Evolutionary conservation across 495 filamentous ascomycete species (phyloP), one percentile per base, ranked within the genome.

Genomic region (Neurospora terricola): DNA sequence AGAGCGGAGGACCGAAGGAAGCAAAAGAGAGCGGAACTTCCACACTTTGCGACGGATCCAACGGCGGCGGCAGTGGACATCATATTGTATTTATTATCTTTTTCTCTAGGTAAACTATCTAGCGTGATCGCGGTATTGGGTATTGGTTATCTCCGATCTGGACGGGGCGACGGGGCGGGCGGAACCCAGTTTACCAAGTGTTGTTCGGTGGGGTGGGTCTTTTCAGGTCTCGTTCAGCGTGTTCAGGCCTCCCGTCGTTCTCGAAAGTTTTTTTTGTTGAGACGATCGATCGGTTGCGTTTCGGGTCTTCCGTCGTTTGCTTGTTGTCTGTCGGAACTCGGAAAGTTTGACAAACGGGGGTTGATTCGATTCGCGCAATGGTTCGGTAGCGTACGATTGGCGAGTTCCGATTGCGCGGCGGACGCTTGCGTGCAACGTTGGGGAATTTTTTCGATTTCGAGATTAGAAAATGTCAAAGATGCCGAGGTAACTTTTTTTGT

Each of bases 11-110:
- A 79, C 72, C 84, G 80, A 23, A 79, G 59, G 62, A 81, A 72
- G 74, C 83, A 86, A 73, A 84, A 74, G 71, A 83, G 73, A 3
- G 80, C 81, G 42, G 42, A 45, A 75, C 77, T 83, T 39, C 76
- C 75, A 69, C 80, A 81, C 78, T 81, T 81, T 69, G 78, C 74
- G 23, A 76, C 62, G 73, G 43, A 68, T 8, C 2, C 16, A 5
- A 43, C 16, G 42, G 42, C 42, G 12, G 27, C 48, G 48, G 2
- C 11, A 12, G 48, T 2, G 54, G 54, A 66, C 27, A 66, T 66
- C 12, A 16, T 30, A 1, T 30, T 59, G 5, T 66, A 18, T 66
- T 66, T 66, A 36, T 66, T 66, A 14, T 66, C 1, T 30, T 23
- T 45, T 23, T 23, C 14, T 12, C 0, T 21, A 23, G 30, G 30